Evolutionary conservation across 306 rosid genomes (phyloP).

Genomic region (Glycyrrhiza uralensis): DNA sequence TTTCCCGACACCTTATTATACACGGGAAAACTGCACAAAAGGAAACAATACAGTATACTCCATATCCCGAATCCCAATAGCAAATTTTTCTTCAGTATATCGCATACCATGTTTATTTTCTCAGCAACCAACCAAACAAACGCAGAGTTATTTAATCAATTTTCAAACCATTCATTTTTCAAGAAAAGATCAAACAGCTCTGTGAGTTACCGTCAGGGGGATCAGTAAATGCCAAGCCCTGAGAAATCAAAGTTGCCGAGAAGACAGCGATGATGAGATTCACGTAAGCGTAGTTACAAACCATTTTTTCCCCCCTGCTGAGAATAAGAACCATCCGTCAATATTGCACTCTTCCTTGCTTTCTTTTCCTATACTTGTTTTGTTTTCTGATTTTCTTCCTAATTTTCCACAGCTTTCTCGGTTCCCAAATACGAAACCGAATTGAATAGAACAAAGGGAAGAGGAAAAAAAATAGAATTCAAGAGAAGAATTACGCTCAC

Average conservation of each 20-base stretch:
- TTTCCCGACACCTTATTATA: too few relatives aligned
- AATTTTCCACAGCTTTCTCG: conserved; percentile 19
- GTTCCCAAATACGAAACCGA: conserved; percentile 13
- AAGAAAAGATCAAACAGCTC: neutral
- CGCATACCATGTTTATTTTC: too few relatives aligned
- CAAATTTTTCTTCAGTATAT: neutral
- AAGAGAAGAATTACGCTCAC: conserved; percentile 5
- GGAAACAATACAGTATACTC: too few relatives aligned
- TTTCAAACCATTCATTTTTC: neutral
- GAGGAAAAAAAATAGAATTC: neutral
- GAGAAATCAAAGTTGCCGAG: conserved; percentile 41
- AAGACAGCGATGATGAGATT: conserved; percentile 29
- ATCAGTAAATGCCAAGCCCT: conserved; percentile 50
- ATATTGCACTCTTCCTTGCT: neutral
- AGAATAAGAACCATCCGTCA: conserved; percentile 2
- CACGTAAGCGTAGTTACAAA: neutral
- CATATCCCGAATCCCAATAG: neutral
- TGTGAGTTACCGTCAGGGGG: conserved; percentile 55
- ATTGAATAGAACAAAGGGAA: neutral
- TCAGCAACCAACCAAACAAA: too few relatives aligned
- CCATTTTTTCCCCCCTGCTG: conserved; percentile 34
- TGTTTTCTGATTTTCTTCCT: neutral
- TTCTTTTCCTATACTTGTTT: neutral
- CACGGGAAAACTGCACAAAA: too few relatives aligned
- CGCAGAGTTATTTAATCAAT: neutral